Evolutionary conservation across 2,329 filamentous ascomycete genomes (phyloP).

Genomic region (Blastomyces gilchristii): DNA sequence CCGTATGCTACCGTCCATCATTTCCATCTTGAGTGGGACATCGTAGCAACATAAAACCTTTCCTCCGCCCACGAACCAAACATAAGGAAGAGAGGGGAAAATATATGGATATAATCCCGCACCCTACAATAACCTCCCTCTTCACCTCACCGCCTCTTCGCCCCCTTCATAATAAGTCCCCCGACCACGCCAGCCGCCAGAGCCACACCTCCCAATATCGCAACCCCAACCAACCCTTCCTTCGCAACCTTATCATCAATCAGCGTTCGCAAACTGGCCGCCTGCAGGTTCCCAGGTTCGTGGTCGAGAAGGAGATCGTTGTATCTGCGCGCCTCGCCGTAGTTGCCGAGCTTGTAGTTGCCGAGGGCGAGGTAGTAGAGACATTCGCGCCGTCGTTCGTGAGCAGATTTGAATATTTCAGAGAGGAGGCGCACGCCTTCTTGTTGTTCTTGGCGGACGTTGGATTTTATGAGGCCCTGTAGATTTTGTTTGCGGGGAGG

Average conservation of each 20-base stretch:
- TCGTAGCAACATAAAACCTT: neutral
- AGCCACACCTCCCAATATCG: conserved; percentile 86
- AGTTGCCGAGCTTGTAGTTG: conserved; percentile 98
- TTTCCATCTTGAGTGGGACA: neutral
- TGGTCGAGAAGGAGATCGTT: conserved; percentile 87
- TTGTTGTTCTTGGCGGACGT: conserved; percentile 74
- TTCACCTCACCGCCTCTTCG: conserved; percentile 46
- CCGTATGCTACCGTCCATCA: neutral
- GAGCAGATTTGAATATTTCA: conserved; percentile 89
- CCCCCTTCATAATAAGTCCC: conserved; percentile 69
- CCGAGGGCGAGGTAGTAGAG: conserved; percentile 96
- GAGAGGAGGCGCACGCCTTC: conserved; percentile 86
- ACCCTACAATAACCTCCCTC: too few relatives aligned
- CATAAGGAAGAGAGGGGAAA: neutral
- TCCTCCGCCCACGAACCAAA: neutral
- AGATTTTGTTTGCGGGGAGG: neutral
- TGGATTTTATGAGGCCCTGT: conserved; percentile 91
- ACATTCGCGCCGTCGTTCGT: conserved; percentile 90
- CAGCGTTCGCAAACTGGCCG: conserved; percentile 69
- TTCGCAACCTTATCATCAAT: conserved; percentile 95
- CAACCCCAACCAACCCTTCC: conserved; percentile 87
- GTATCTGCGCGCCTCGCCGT: conserved; percentile 85
- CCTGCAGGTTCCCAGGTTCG: conserved; percentile 85
- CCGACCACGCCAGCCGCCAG: conserved; percentile 90
- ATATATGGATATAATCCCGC: neutral